A percentile compares a stretch with the other conserved stretches of the same genome.
Conservation (phyloP, 2,329 filamentous ascomycete genomes). For the Trichoderma lentiforme region DNA sequence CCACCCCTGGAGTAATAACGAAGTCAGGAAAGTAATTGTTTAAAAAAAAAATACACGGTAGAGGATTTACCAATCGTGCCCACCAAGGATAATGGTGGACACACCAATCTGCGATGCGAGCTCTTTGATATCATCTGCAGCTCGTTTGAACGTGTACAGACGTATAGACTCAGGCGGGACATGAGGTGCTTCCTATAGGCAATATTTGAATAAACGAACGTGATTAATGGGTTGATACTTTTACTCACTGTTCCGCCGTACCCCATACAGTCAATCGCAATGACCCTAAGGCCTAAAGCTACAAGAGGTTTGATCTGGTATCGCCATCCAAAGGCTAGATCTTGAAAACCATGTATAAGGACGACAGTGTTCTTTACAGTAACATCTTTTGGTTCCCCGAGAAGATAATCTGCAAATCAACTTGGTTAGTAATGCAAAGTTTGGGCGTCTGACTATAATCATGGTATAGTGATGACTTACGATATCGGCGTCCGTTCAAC, state of each 20-base stretch:
- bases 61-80: not conserved
- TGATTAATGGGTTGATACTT: not conserved
- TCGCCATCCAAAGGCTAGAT: not conserved
- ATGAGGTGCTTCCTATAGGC: not conserved
- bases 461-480: not conserved
- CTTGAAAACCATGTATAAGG: not conserved
- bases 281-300: not conserved
- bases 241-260: not conserved
- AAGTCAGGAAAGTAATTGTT: not conserved
- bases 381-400: not conserved
- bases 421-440: not conserved
- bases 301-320: not conserved
- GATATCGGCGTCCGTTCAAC: not conserved
- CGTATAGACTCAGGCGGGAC: not conserved
- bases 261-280: not conserved
- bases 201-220: not conserved
- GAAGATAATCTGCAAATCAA: not conserved
- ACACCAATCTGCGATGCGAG: not conserved
- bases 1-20: not conserved
- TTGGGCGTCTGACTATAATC: not conserved
- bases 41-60: not conserved
- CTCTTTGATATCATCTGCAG: not conserved
- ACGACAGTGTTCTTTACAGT: not conserved
- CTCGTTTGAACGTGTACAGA: not conserved
- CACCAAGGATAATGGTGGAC: not conserved